Evolutionary conservation across 1,284 basidiomycete genomes (phyloP), one percentile per base, ranked within the genome.

Genomic region (Ceratorhiza oryzae-sativae): DNA sequence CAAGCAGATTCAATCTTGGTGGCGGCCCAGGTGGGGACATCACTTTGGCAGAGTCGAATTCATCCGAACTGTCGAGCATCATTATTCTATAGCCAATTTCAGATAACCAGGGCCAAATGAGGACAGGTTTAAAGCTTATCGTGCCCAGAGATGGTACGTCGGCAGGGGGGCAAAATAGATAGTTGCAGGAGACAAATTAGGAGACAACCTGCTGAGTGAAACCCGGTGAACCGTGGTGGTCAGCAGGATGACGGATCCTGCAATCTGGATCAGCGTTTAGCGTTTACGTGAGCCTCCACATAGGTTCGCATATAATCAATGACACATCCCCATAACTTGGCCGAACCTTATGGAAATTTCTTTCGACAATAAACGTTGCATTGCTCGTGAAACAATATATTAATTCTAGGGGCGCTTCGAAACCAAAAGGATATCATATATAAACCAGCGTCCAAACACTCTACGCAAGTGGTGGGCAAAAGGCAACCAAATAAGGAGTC

Each of bases 271-370:
- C 23, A 6, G 34, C 13, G 13, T 34, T 41, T 39, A 15, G 45
- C 9, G 4, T 45, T 36, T 60, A 23, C 25, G 58, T 60, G 39
- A 60, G 58, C 58, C 58, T 60, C 58, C 58, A 60, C 58, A 3
- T 27, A 53, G 51, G 51, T 25, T 41, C 10, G 41, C 58, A 42
- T 42, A 42, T 13, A 45, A 13, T 13, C 36, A n/a, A n/a, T n/a
- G n/a, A n/a, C n/a, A n/a, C n/a, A n/a, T n/a, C n/a, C n/a, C n/a
- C n/a, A n/a, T n/a, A n/a, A n/a, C n/a, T 53, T 32, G 27, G 51
- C 10, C 23, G 51, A 32, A 53, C 13, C 32, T 53, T 32, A 32
- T n/a, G n/a, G n/a, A n/a, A n/a, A n/a, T n/a, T n/a, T n/a, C n/a
- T n/a, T 3, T 53, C 51, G 30, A 53, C 27, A 6, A 39, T 39